These are phyloP conservation scores for Priceomyces medius DNA, from an alignment of 805 yeast species.

Conservation along the genomic window DNA sequence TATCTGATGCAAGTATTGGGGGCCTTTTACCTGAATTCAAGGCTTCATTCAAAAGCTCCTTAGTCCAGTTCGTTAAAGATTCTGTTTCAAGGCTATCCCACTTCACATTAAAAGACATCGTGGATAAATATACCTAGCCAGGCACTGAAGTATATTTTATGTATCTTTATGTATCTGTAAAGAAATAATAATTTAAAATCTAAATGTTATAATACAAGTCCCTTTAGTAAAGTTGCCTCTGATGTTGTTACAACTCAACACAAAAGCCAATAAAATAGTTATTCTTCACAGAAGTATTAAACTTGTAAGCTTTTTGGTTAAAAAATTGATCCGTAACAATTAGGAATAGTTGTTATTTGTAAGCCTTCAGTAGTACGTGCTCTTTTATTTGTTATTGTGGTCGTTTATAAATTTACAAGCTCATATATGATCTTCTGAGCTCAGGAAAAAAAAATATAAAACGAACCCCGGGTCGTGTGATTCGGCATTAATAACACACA, in stretches of 20 bases:
- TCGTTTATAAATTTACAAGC: too few species aligned
- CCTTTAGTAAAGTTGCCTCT: too few species aligned
- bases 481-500: background rate
- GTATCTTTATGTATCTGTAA: too few species aligned
- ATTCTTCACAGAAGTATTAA: background rate
- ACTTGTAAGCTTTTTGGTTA: background rate
- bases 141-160: too few species aligned
- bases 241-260: background rate
- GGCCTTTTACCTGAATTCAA: conserved; percentile 73
- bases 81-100: conserved; percentile 75
- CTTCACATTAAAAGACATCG: conserved; percentile 75
- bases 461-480: background rate
- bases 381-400: background rate
- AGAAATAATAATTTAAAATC: too few species aligned
- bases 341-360: background rate
- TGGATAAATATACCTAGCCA: too few species aligned
- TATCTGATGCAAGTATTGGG: conserved; percentile 65
- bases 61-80: conserved; percentile 59
- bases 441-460: background rate
- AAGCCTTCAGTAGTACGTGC: background rate
- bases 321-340: background rate
- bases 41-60: conserved; percentile 65
- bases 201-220: too few species aligned
- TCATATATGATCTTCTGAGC: background rate
- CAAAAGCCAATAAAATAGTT: background rate